phyloP scores from a whole-genome alignment of 441 rosid species.

The Viola pubescens region DNA sequence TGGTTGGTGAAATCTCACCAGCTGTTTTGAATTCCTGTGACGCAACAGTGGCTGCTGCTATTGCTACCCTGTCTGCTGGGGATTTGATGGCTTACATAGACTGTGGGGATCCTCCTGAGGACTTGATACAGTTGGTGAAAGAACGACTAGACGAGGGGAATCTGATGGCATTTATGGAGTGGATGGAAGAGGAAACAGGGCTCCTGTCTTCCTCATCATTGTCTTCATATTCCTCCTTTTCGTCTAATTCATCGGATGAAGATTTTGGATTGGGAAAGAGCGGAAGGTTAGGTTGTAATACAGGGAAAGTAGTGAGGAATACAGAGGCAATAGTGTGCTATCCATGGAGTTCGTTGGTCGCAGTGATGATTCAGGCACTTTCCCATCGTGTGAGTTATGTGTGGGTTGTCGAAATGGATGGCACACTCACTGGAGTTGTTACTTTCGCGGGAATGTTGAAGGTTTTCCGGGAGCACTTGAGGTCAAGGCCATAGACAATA shows the following conservation, averaged over 20 bases:
- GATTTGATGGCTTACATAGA: slow-evolving; percentile 58
- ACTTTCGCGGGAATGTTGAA: slow-evolving; percentile 44
- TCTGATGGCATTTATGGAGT: slow-evolving; percentile 27
- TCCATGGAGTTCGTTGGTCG: slow-evolving; percentile 59
- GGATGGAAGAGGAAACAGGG: slow-evolving; percentile 39
- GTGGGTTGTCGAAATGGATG: slow-evolving; percentile 61
- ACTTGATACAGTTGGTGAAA: slow-evolving; percentile 35
- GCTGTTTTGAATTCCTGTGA: slow-evolving; percentile 59
- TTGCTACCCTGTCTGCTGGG: slow-evolving; percentile 46
- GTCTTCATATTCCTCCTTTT: slow-evolving; percentile 28
- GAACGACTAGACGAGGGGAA: slow-evolving; percentile 42
- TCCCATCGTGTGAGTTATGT: slow-evolving; percentile 47
- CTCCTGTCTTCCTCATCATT: slow-evolving; percentile 18
- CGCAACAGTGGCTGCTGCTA: slow-evolving; percentile 55
- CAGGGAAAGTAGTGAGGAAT: slow-evolving; percentile 29
- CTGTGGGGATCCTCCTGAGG: slow-evolving; percentile 46
- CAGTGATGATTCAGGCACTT: slow-evolving; percentile 66
- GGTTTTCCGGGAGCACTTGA: slow-evolving; percentile 43
- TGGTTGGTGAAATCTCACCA: slow-evolving; percentile 82
- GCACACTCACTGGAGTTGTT: slow-evolving; percentile 44
- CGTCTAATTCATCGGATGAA: slow-evolving; percentile 38
- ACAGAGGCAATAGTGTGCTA: slow-evolving; percentile 43
- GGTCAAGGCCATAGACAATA: slow-evolving; percentile 7
- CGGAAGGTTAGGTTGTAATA: slow-evolving; percentile 25
- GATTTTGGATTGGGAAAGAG: slow-evolving; percentile 34